phyloP scores from a whole-genome alignment of 139 green algal species.

The Spirogloea muscicola region DNA sequence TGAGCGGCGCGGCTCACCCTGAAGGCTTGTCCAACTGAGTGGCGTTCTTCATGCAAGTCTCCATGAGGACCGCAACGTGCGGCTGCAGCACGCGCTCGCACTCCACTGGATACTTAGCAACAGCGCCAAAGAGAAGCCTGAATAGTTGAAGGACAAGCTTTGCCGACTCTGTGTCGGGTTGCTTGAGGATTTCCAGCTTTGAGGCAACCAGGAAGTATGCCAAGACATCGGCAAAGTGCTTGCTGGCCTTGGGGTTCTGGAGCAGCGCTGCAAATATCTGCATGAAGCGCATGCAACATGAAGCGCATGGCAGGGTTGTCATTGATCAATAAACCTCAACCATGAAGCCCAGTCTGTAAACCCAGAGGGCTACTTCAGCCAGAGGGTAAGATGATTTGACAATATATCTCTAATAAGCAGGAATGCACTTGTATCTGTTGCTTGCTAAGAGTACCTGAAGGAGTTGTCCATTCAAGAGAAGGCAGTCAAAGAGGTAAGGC shows the following conservation, averaged over 20 bases:
- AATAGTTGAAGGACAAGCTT: constrained; percentile 56
- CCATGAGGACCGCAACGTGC: constrained; percentile 51
- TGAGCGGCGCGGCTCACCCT: too few relatives aligned
- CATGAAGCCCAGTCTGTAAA: too few relatives aligned
- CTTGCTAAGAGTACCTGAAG: too few relatives aligned
- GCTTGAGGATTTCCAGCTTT: constrained; percentile 53
- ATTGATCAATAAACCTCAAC: too few relatives aligned
- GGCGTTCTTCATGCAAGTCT: constrained; percentile 40
- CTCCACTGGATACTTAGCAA: constrained; percentile 46
- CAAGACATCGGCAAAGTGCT: constrained; percentile 49
- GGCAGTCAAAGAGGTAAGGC: constrained; percentile 46
- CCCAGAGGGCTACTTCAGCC: too few relatives aligned
- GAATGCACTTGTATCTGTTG: too few relatives aligned
- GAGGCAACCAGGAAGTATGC: constrained; percentile 50
- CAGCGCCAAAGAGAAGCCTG: constrained; percentile 58
- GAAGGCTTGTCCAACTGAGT: constrained; percentile 33
- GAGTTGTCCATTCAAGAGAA: constrained; percentile 34
- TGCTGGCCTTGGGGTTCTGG: constrained; percentile 30
- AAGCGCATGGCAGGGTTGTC: too few relatives aligned
- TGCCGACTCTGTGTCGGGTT: constrained; percentile 30
- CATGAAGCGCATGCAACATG: too few relatives aligned
- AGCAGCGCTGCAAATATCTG: constrained; percentile 45
- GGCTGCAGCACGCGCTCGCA: constrained; percentile 53
- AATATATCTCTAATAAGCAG: too few relatives aligned
- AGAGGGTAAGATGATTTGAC: too few relatives aligned